Evolutionary conservation across 108 stramenopile species (phyloP).

Genomic region (Hondaea fermentalgiana): DNA sequence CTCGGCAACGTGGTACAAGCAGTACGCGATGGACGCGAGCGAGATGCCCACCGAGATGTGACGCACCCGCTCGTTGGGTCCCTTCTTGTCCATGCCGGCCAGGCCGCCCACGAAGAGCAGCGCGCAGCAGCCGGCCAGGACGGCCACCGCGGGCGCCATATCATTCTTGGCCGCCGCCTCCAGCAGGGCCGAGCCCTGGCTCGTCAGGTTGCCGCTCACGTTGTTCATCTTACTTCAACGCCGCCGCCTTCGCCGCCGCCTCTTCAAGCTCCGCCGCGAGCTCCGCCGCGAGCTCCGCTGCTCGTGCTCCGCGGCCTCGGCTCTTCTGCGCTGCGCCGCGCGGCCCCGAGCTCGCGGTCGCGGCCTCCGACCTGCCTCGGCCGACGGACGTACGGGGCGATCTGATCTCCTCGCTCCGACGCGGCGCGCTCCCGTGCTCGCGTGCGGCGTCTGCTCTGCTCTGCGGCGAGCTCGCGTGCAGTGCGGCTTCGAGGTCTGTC

Average conservation of each 20-base stretch:
- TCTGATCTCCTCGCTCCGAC: too few species aligned
- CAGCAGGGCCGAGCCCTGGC: not conserved
- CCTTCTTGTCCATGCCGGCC: not conserved
- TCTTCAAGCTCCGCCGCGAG: not conserved
- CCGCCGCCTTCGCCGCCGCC: not conserved
- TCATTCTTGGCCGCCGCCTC: not conserved
- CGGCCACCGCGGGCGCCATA: not conserved
- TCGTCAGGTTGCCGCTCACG: not conserved
- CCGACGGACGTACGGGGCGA: too few species aligned
- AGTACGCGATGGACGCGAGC: not conserved
- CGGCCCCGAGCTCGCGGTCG: too few species aligned
- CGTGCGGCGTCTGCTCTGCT: too few species aligned
- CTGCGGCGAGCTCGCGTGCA: too few species aligned
- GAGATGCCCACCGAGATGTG: not conserved
- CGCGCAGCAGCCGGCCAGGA: not conserved
- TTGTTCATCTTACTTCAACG: not conserved
- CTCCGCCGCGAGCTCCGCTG: not conserved
- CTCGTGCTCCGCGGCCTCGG: not conserved
- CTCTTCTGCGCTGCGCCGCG: too few species aligned
- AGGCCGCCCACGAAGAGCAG: not conserved
- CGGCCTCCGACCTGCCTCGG: too few species aligned
- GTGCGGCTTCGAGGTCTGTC: too few species aligned
- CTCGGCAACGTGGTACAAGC: not conserved
- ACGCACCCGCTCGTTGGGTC: not conserved
- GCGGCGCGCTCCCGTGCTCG: too few species aligned